phyloP scores from a whole-genome alignment of 306 rosid genomes.

The Notholithocarpus densiflorus region DNA sequence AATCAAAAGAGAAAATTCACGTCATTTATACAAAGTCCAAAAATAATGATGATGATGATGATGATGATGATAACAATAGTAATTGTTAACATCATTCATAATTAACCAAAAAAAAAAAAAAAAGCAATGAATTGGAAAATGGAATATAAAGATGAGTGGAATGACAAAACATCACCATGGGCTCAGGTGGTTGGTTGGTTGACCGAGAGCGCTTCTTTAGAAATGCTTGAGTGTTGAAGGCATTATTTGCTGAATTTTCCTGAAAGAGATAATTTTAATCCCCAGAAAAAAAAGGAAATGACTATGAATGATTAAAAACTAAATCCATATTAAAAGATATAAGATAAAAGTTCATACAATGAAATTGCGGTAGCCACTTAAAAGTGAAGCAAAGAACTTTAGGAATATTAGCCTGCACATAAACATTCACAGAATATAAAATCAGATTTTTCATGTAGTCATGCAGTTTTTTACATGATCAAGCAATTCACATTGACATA shows the following conservation, averaged over 20 bases:
- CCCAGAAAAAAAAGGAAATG: constrained; percentile 2
- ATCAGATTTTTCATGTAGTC: constrained; percentile 10
- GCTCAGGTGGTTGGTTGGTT: constrained; percentile 81
- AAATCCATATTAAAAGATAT: constrained; percentile 17
- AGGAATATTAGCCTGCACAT: constrained; percentile 88
- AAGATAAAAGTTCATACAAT: constrained; percentile 53
- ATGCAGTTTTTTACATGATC: constrained; percentile 2
- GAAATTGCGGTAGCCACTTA: constrained; percentile 98
- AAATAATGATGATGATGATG: not conserved
- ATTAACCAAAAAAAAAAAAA: not conserved
- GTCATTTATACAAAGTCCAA: not conserved
- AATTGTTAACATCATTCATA: not conserved
- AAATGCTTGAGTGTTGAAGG: constrained; percentile 88
- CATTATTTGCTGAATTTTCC: constrained; percentile 77
- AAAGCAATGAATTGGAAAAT: constrained; percentile 5
- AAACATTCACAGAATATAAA: constrained; percentile 22
- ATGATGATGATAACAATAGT: not conserved
- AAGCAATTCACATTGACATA: not conserved
- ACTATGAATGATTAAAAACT: constrained; percentile 19
- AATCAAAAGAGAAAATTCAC: constrained; percentile 17
- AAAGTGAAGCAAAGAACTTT: constrained; percentile 85
- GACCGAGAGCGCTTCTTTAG: constrained; percentile 85
- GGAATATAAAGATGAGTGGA: constrained; percentile 23
- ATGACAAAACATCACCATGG: constrained; percentile 67
- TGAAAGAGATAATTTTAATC: constrained; percentile 24